These are phyloP conservation scores for Bauhinia variegata DNA, from an alignment of 306 rosid species.

Conservation along the genomic window DNA sequence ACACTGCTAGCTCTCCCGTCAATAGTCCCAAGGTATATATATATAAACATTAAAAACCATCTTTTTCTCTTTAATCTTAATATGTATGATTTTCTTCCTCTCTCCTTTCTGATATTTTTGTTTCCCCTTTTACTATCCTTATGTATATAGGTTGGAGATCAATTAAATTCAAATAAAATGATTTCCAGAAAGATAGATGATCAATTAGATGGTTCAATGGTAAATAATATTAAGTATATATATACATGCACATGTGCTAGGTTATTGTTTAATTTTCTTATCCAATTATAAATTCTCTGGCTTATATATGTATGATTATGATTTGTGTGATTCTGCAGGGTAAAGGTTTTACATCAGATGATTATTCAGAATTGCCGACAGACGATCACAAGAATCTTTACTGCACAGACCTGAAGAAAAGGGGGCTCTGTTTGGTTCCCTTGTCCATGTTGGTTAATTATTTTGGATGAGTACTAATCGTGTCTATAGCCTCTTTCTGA, in stretches of 20 bases:
- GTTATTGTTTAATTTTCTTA: no score
- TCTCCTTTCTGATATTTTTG: background rate
- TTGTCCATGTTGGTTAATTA: slow-evolving; percentile 71
- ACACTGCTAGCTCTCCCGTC: slow-evolving; percentile 91
- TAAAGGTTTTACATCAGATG: slow-evolving; percentile 35
- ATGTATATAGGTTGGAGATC: slow-evolving; percentile 60
- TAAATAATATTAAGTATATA: slow-evolving; percentile 20
- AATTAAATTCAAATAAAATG: slow-evolving; percentile 44
- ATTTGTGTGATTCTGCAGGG: slow-evolving; percentile 46
- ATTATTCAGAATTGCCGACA: slow-evolving; percentile 47
- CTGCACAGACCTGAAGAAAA: slow-evolving; percentile 60
- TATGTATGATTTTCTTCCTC: background rate
- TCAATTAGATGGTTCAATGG: slow-evolving; percentile 60
- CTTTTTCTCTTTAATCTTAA: background rate
- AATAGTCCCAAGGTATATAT: slow-evolving; percentile 83
- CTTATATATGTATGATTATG: no score
- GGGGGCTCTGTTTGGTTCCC: slow-evolving; percentile 83
- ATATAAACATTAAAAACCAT: background rate
- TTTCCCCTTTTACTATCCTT: background rate
- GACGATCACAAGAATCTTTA: slow-evolving; percentile 41
- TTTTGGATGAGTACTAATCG: slow-evolving; percentile 46
- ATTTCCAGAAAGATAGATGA: slow-evolving; percentile 53
- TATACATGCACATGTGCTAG: no score
- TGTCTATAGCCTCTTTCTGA: slow-evolving; percentile 26
- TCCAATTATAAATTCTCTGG: background rate